Conservation (phyloP, 495 filamentous ascomycete genomes). For the Corynascus novoguineensis region DNA sequence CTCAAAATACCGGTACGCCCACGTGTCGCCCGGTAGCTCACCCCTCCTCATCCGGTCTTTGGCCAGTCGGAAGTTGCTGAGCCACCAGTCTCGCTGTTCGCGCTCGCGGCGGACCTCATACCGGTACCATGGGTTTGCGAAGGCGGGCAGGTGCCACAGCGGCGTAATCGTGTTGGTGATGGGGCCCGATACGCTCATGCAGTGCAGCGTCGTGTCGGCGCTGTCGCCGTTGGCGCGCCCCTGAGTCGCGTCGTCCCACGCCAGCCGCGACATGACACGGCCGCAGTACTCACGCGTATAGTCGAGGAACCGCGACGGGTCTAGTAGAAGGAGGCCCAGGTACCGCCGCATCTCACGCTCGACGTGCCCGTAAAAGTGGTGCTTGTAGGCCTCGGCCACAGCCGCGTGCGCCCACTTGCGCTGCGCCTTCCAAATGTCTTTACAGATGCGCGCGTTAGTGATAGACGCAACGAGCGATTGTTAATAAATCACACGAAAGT, state of each 20-base stretch:
- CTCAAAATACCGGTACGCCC: slow-evolving; percentile 44
- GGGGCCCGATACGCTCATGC: slow-evolving; percentile 46
- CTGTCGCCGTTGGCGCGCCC: slow-evolving; percentile 40
- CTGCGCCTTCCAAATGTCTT: slow-evolving; percentile 44
- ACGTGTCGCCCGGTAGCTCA: slow-evolving; percentile 38
- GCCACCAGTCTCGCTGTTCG: slow-evolving; percentile 42
- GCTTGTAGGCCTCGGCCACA: slow-evolving; percentile 42
- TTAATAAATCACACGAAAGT: too few species aligned
- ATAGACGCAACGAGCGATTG: too few species aligned
- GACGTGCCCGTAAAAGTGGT: slow-evolving; percentile 46
- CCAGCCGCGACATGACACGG: slow-evolving; percentile 43
- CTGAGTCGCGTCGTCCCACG: slow-evolving; percentile 44
- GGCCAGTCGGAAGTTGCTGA: slow-evolving; percentile 36
- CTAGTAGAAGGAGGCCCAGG: slow-evolving; percentile 38
- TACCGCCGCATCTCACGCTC: slow-evolving; percentile 42
- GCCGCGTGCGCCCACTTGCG: slow-evolving; percentile 46
- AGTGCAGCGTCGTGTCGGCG: slow-evolving; percentile 42
- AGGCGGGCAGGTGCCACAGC: slow-evolving; percentile 38
- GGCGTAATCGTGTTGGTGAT: slow-evolving; percentile 45
- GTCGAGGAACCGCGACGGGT: slow-evolving; percentile 41
- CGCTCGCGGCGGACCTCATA: slow-evolving; percentile 40
- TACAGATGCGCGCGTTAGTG: too few species aligned
- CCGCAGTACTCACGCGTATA: slow-evolving; percentile 44
- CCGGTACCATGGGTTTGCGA: slow-evolving; percentile 42
- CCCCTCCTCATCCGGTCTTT: slow-evolving; percentile 37